Percentiles rank a stretch among this genome's conserved stretches.
Conservation (phyloP, 2,329 filamentous ascomycete species). For the Phialemoniopsis sp. region DNA sequence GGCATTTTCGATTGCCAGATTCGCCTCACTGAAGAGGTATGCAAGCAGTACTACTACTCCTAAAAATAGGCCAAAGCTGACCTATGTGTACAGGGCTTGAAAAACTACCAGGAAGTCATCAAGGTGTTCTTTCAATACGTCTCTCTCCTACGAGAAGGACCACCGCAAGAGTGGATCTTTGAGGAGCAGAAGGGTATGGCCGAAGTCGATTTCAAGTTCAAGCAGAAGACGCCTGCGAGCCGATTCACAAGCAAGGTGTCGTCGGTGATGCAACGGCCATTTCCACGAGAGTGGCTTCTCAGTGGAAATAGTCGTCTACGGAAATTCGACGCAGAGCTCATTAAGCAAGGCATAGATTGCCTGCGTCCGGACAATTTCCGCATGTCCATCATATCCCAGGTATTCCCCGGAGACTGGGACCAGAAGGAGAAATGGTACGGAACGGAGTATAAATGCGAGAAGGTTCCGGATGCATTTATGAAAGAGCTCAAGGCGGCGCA, state of each 20-base stretch:
- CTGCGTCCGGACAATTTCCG: constrained; percentile 87
- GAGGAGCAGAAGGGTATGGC: constrained; percentile 86
- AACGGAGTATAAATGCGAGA: constrained; percentile 84
- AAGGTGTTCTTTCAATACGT: constrained; percentile 91
- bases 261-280: constrained; percentile 84
- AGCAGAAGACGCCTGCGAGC: constrained; percentile 85
- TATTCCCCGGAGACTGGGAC: constrained; percentile 80
- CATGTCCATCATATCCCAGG: constrained; percentile 76
- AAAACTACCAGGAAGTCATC: constrained; percentile 75
- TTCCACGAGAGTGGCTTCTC: constrained; percentile 82
- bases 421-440: constrained; percentile 96
- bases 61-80: constrained; percentile 3
- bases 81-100: constrained; percentile 49
- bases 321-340: constrained; percentile 74
- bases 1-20: constrained; percentile 78
- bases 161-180: constrained; percentile 89
- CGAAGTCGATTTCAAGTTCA: constrained; percentile 93
- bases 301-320: constrained; percentile 74
- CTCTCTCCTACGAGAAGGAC: constrained; percentile 72
- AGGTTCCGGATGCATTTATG: constrained; percentile 73
- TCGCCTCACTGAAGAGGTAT: constrained; percentile 75
- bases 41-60: constrained; percentile 6
- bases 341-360: constrained; percentile 68
- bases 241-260: constrained; percentile 83
- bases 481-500: constrained; percentile 64